Evolutionary conservation across 2,329 filamentous ascomycete genomes (phyloP).

Genomic region (Ophiosphaerella herpotricha): DNA sequence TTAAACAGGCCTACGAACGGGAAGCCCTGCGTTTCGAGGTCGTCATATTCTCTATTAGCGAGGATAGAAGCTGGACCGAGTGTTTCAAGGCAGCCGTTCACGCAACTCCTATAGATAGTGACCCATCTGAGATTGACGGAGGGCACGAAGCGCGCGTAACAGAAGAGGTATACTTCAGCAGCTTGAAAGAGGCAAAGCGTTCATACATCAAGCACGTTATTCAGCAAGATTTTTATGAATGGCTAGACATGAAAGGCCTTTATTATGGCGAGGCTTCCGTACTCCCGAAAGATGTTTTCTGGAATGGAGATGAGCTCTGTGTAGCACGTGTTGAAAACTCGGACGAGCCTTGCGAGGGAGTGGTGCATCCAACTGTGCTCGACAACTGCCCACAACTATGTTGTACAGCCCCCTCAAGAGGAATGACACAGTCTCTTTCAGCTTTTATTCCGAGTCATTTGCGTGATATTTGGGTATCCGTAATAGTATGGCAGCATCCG

Average conservation of each 20-base stretch:
- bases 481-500: constrained; percentile 4
- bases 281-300: constrained; percentile 2
- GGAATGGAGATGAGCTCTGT: constrained; percentile 2
- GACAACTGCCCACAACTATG: constrained; percentile 6
- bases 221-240: neutral
- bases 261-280: neutral
- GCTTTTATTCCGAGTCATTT: constrained; percentile 8
- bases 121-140: neutral
- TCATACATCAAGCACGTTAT: neutral
- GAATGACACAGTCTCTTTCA: neutral
- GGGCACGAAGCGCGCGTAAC: neutral
- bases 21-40: constrained; percentile 6
- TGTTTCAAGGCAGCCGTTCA: neutral
- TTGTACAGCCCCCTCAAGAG: constrained; percentile 2
- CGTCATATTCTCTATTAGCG: neutral
- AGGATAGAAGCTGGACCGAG: constrained; percentile 1
- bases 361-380: constrained; percentile 10
- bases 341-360: neutral
- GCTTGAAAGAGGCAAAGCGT: neutral
- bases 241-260: neutral
- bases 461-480: constrained; percentile 3
- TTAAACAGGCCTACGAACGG: constrained; percentile 8
- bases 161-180: neutral
- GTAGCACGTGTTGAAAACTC: neutral
- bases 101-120: neutral